Evolutionary conservation across 1,139 yeast genomes (phyloP), one percentile per base, ranked within the genome.

Genomic region (Blastobotrys niveus): DNA sequence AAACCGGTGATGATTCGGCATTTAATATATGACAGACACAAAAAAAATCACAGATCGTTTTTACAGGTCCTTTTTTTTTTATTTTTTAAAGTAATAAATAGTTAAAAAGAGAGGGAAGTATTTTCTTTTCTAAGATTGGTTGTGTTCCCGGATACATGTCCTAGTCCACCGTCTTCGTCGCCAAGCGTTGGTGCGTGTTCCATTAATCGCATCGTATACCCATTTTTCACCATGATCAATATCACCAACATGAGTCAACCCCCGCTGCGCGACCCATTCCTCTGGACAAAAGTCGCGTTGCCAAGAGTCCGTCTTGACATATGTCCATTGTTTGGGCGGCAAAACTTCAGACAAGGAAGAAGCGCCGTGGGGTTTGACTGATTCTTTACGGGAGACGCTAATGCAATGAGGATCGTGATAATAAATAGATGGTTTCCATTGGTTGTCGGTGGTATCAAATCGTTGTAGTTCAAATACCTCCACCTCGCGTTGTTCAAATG

Each of bases 391-490:
- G 15, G 38, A 10, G 36, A 34, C 37, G 45, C 40, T 12, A 39
- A 43, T 18, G 40, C 43, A 30, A 40, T 51, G 17, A 7, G 44
- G 38, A 26, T 45, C 56, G 5, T 41, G 43, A 5, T 40, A 30
- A 17, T 34, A 57, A 8, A 55, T 22, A 1, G 66, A 55, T 4
- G 62, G 51, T 39, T 65, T 71, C 95, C 95, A 86, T 46, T 74
- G 75, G 40, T 74, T 75, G 2, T 72, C 62, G 3, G 63, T 64
- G 7, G 64, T 60, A 57, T 78, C 72, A 47, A 75, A 71, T 52
- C 66, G 65, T 53, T 87, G 95, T 32, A 86, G 64, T 59, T 87
- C 95, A 64, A 70, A 87, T 1, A 83, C 73, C 55, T 82, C 87
- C 14, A 81, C 79, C 50, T 73, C 71, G 44, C 69, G 58, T 49